These are phyloP conservation scores for Henckelia pumila DNA, from an alignment of 257 asterid genomes.

Conservation along the genomic window DNA sequence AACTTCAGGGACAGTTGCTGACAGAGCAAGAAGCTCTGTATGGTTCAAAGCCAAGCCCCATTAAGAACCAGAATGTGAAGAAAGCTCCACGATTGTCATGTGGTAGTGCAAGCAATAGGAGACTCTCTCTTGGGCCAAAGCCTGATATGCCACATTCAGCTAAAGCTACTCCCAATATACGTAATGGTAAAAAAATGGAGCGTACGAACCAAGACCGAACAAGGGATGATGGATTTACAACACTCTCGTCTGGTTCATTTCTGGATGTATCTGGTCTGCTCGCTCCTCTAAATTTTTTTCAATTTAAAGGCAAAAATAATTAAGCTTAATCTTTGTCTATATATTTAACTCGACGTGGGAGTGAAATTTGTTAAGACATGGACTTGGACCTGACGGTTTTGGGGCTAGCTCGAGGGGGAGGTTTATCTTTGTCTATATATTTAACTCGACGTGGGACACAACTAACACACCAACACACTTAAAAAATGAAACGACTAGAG, in stretches of 20 bases:
- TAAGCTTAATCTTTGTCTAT: too few species aligned
- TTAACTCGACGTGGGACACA: too few species aligned
- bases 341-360: too few species aligned
- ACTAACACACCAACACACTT: too few species aligned
- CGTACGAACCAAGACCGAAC: slow-evolving; percentile 36
- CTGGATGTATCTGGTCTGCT: neutral
- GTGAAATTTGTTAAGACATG: too few species aligned
- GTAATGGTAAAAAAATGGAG: slow-evolving; percentile 39
- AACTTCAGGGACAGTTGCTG: slow-evolving; percentile 57
- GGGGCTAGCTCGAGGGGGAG: too few species aligned
- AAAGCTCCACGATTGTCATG: slow-evolving; percentile 53
- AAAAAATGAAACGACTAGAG: too few species aligned
- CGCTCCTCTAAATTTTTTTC: neutral
- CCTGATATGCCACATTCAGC: slow-evolving; percentile 35
- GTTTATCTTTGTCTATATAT: too few species aligned
- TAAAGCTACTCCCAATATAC: slow-evolving; percentile 50
- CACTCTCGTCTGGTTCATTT: slow-evolving; percentile 56
- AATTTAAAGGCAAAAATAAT: neutral
- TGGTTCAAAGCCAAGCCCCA: slow-evolving; percentile 64
- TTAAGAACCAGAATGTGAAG: slow-evolving; percentile 59
- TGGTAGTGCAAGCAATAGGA: slow-evolving; percentile 49
- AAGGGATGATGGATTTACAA: slow-evolving; percentile 51
- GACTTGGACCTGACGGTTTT: too few species aligned
- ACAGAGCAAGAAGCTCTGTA: slow-evolving; percentile 58
- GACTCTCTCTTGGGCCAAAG: slow-evolving; percentile 62